These are phyloP conservation scores for Neurospora sp. DNA, from an alignment of 495 filamentous ascomycete genomes.

Conservation along the genomic window DNA sequence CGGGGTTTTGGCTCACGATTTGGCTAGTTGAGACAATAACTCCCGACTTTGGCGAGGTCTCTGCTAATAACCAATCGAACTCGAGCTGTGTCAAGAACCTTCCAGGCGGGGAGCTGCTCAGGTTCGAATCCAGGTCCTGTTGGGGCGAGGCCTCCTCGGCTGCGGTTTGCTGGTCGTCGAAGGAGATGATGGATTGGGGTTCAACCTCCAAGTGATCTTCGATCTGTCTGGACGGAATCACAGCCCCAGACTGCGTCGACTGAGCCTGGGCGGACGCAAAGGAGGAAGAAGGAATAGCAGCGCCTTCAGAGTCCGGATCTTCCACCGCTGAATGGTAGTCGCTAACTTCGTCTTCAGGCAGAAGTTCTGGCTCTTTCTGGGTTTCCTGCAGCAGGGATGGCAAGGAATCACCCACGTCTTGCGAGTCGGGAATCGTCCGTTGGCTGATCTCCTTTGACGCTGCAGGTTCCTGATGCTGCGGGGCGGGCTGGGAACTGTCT, in stretches of 20 bases:
- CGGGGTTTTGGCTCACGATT: background rate
- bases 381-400: constrained; percentile 1
- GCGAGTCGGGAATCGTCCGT: constrained; percentile 24
- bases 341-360: background rate
- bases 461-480: background rate
- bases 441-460: constrained; percentile 4
- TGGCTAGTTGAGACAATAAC: background rate
- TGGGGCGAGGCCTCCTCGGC: background rate
- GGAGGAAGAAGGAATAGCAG: background rate
- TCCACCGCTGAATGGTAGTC: background rate
- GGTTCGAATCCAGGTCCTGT: background rate
- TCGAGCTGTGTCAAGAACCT: background rate
- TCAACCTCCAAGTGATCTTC: background rate
- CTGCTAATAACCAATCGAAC: background rate
- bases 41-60: background rate
- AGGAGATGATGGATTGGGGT: background rate
- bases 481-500: background rate
- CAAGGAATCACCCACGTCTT: constrained; percentile 10
- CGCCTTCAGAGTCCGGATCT: background rate
- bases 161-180: background rate
- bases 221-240: constrained; percentile 17
- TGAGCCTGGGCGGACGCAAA: background rate
- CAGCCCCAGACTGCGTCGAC: background rate
- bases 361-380: background rate
- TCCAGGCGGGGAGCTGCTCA: background rate